A percentile compares a stretch with the other conserved stretches of the same genome.
Evolutionary conservation across 2,329 filamentous ascomycete genomes (phyloP).

Genomic region (Curvularia sp.): DNA sequence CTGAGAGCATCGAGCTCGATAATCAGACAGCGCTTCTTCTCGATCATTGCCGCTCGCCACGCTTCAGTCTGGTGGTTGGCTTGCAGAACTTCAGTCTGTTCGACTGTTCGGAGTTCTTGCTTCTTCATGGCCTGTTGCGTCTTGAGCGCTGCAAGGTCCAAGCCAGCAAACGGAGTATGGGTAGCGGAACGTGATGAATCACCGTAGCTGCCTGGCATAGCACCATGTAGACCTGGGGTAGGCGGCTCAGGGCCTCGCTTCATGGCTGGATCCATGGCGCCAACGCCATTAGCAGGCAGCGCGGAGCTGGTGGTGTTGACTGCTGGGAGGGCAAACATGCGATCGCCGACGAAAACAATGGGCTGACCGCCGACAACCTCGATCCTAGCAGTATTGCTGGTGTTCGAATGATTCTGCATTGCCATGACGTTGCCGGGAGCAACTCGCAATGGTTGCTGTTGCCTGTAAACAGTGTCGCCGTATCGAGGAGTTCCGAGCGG

Average conservation of each 20-base stretch:
- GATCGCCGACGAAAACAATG: constrained; percentile 42
- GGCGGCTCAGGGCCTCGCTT: constrained; percentile 23
- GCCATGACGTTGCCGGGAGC: constrained; percentile 35
- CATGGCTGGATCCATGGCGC: constrained; percentile 21
- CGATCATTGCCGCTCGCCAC: constrained; percentile 45
- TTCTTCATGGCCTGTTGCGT: constrained; percentile 41
- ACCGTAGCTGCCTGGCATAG: constrained; percentile 19
- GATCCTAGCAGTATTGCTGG: constrained; percentile 33
- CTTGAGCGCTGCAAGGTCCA: constrained; percentile 38
- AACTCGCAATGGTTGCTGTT: constrained; percentile 31
- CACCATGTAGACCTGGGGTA: constrained; percentile 19
- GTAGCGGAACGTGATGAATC: constrained; percentile 26
- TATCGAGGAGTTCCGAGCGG: constrained; percentile 42
- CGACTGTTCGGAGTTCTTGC: constrained; percentile 45
- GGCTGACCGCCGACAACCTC: constrained; percentile 44
- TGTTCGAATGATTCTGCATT: constrained; percentile 30
- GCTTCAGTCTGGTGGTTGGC: constrained; percentile 40
- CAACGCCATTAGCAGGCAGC: constrained; percentile 18
- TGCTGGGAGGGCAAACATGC: constrained; percentile 42
- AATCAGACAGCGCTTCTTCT: constrained; percentile 46
- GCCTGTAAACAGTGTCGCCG: constrained; percentile 40
- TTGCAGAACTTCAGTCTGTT: constrained; percentile 48
- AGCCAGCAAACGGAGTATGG: constrained; percentile 32
- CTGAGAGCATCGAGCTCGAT: constrained; percentile 47
- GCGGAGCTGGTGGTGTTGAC: constrained; percentile 27